Conservation (phyloP, 805 yeast genomes). For the Myxozyma monticola region DNA sequence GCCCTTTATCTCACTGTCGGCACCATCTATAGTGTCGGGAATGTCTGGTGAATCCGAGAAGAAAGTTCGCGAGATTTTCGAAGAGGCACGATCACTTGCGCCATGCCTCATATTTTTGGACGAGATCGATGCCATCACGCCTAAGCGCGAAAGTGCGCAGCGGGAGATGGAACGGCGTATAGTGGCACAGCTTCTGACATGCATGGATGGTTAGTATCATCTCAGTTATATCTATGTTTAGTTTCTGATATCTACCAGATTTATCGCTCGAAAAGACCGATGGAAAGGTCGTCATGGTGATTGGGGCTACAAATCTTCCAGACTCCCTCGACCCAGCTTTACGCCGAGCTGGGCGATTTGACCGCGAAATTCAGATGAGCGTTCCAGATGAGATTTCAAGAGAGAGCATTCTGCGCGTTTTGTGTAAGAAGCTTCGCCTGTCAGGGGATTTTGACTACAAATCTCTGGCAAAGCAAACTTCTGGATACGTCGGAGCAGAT, state of each 20-base stretch:
- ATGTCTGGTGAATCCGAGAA: constrained; percentile 99
- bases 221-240: no score
- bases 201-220: constrained; percentile 70
- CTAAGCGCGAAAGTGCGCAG: constrained; percentile 96
- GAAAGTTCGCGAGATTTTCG: constrained; percentile 82
- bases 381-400: constrained; percentile 92
- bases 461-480: constrained; percentile 84
- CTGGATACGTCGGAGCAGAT: constrained; percentile 98
- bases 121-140: constrained; percentile 97
- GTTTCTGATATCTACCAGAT: constrained; percentile 13
- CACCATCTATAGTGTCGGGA: constrained; percentile 95
- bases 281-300: constrained; percentile 88
- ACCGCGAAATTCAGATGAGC: constrained; percentile 86
- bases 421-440: constrained; percentile 59
- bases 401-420: constrained; percentile 56
- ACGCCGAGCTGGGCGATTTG: constrained; percentile 95
- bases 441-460: constrained; percentile 67
- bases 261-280: constrained; percentile 81
- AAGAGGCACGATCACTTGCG: constrained; percentile 84
- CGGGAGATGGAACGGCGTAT: constrained; percentile 97
- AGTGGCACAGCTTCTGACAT: constrained; percentile 90
- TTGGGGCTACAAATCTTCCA: constrained; percentile 97
- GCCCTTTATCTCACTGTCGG: constrained; percentile 86
- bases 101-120: constrained; percentile 93
- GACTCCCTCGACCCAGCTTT: constrained; percentile 93